Evolutionary conservation across 768 basidiomycete species (phyloP).

Genomic region (Russula brevipes): DNA sequence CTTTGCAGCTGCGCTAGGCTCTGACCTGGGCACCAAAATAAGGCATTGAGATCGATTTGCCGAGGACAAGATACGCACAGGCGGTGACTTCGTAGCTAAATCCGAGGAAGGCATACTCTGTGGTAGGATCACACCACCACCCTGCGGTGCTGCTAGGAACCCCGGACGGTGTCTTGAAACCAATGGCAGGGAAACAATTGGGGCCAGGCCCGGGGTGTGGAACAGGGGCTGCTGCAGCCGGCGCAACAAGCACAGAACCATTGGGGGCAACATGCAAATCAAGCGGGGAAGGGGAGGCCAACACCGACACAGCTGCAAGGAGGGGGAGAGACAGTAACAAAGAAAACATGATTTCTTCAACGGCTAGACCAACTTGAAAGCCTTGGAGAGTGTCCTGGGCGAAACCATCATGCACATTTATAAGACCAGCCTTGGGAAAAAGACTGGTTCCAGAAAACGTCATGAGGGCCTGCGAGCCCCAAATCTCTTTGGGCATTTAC

Average conservation of each 20-base stretch:
- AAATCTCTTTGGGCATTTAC: too few relatives aligned
- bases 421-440: not conserved
- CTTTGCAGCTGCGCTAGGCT: constrained; percentile 42
- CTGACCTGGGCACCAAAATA: constrained; percentile 44
- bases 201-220: not conserved
- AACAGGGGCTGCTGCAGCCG: not conserved
- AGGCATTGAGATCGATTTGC: not conserved
- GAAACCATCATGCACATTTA: not conserved
- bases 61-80: constrained; percentile 38
- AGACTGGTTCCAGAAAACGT: not conserved
- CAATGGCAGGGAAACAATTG: constrained; percentile 37
- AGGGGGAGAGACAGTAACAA: not conserved
- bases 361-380: not conserved
- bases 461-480: not conserved
- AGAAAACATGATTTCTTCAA: not conserved
- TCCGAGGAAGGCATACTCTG: constrained; percentile 72
- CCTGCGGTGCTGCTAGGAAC: constrained; percentile 35
- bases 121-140: constrained; percentile 54
- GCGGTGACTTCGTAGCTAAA: constrained; percentile 70
- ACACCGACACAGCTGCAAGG: not conserved
- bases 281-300: not conserved
- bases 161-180: constrained; percentile 51
- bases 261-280: not conserved
- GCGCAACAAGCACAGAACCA: not conserved
- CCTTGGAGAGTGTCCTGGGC: not conserved